Conservation (phyloP, 345 rosid species). For the Erodium maritimum region DNA sequence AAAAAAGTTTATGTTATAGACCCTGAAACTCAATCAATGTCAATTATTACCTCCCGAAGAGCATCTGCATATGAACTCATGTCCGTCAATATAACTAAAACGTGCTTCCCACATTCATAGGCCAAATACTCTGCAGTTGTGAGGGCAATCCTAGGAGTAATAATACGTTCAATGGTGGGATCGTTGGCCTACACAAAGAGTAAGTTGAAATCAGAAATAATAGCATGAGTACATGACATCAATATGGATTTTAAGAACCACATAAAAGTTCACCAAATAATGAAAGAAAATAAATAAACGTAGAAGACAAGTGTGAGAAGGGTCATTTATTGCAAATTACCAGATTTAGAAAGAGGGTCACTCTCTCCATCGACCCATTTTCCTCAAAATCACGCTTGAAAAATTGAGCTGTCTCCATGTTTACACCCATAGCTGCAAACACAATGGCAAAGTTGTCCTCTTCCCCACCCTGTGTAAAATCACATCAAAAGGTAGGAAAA, state of each 20-base stretch:
- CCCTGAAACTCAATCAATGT: too few species aligned
- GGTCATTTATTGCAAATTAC: conserved; percentile 19
- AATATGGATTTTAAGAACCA: neutral
- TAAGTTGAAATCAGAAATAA: neutral
- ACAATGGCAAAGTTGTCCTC: conserved; percentile 98
- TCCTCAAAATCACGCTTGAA: conserved; percentile 97
- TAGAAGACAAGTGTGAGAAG: neutral
- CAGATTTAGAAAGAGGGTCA: conserved; percentile 83
- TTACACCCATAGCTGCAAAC: conserved; percentile 98
- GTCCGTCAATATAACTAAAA: conserved; percentile 85
- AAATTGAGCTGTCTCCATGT: conserved; percentile 97
- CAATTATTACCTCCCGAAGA: conserved; percentile 79
- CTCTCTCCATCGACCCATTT: conserved; percentile 99
- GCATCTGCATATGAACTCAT: conserved; percentile 99
- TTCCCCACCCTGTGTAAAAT: conserved; percentile 39
- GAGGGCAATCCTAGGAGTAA: conserved; percentile 94
- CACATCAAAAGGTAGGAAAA: neutral
- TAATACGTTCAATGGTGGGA: conserved; percentile 93
- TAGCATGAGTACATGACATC: neutral
- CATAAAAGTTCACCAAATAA: too few species aligned
- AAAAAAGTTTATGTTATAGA: too few species aligned
- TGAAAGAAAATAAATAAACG: conserved; percentile 1
- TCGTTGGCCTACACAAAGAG: conserved; percentile 65
- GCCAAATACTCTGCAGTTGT: conserved; percentile 96
- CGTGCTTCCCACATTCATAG: conserved; percentile 95